Base-by-base conservation (phyloP, 1,139 yeast species). In the Blastobotrys illinoisensis region DNA sequence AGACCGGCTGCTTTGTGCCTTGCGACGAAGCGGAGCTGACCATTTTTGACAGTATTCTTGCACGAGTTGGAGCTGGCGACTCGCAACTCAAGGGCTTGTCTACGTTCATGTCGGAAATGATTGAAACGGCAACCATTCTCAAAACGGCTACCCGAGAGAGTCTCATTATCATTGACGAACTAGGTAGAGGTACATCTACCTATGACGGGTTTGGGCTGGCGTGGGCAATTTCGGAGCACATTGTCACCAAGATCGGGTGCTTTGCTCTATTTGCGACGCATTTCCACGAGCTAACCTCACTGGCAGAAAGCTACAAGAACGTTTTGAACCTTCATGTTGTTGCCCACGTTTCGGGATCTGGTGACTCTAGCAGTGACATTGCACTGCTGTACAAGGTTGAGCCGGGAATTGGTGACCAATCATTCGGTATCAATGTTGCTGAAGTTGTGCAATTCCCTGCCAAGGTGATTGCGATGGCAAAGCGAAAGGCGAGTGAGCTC, bases 11-110 rank as follows among this genome's bases (percentile, higher is more conserved):
- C 61, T 93, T 88, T 68, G 84, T 93, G 32, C 99, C 99, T 1
- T 82, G 86, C 60, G 74, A 76, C 1, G 76, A 73, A 48, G 90
- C 96, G 0, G 91, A 88, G 63, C 69, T 93, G 45, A 83, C 91
- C 5, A 77, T 93, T 1, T 89, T 90, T 60, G 99, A 93, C 71
- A 90, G 97, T 1, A 87, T 93, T 11, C 78, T 93, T 58, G 95
- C 98, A 13, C 82, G 99, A 65, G 97, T 93, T n/a, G 99, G 99
- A 14, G 98, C 99, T 1, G 96, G 97, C 9, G 99, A 93, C 69
- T 91, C 97, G 0, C 99, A 93, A 70, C 77, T 93, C 64, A 91
- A 91, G 70, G 99, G 99, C 21, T 88, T 93, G 46, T 90, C 97
- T 0, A 93, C 99, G 0, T 93, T 93, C 64, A 93, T 93, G 99